Evolutionary conservation across 2,329 filamentous ascomycete genomes (phyloP).

Genomic region (Aspergillus versicolor): DNA sequence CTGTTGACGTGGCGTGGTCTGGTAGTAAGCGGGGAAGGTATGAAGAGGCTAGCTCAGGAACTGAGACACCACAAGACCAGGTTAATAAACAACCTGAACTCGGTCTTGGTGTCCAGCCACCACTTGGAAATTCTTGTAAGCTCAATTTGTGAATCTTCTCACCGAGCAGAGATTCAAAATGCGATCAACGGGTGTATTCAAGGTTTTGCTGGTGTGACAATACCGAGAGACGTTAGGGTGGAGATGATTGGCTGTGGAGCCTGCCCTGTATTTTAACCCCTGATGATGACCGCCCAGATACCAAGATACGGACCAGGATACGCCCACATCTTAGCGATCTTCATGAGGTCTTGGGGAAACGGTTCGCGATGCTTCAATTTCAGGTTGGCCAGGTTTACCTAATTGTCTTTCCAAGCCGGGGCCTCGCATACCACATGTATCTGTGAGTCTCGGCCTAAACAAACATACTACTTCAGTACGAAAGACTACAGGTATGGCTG

Average conservation of each 20-base stretch:
- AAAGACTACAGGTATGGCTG: background rate
- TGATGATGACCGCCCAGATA: conserved; percentile 10
- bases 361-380: background rate
- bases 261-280: conserved; percentile 13
- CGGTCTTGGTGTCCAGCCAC: too few relatives aligned
- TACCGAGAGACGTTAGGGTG: conserved; percentile 6
- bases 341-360: background rate
- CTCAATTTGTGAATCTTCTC: background rate
- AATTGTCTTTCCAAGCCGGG: background rate
- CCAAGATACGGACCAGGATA: conserved; percentile 1
- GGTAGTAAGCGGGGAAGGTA: background rate
- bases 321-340: background rate
- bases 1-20: background rate
- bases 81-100: background rate
- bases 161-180: background rate
- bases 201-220: conserved; percentile 3
- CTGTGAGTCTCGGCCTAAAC: background rate
- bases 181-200: conserved; percentile 1
- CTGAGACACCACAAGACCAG: background rate
- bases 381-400: background rate
- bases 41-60: background rate
- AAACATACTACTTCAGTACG: background rate
- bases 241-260: conserved; percentile 7
- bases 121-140: background rate
- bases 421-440: background rate